Percentiles rank a stretch among this genome's conserved stretches.
Evolutionary conservation across 805 yeast genomes (phyloP).

Genomic region (Suhomyces pyralidae): DNA sequence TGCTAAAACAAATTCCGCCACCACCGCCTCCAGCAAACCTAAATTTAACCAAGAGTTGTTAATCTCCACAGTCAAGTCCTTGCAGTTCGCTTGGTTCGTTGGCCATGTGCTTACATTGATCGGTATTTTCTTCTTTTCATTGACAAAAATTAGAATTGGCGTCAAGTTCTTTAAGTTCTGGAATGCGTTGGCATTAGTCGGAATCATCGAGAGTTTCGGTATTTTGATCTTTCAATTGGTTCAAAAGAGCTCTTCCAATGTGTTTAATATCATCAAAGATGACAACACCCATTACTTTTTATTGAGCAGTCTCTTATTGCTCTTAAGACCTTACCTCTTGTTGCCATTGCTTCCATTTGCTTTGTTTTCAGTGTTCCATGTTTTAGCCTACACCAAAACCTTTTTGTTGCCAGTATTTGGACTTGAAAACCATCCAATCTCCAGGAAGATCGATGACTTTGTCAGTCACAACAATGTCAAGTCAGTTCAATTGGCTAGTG

Average conservation of each 20-base stretch:
- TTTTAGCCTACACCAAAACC: conserved; percentile 64
- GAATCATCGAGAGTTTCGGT: conserved; percentile 71
- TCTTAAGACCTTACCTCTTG: conserved; percentile 56
- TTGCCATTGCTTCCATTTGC: conserved; percentile 71
- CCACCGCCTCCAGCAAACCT: conserved; percentile 1
- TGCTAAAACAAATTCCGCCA: not conserved
- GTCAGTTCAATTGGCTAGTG: conserved; percentile 39
- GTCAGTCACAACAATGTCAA: conserved; percentile 33
- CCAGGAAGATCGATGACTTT: conserved; percentile 39
- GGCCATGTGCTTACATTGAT: conserved; percentile 39
- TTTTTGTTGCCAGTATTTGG: conserved; percentile 62
- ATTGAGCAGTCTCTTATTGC: conserved; percentile 47
- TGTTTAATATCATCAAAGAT: conserved; percentile 32
- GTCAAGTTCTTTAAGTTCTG: conserved; percentile 28
- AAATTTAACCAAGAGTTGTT: conserved; percentile 13
- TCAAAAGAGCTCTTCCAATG: conserved; percentile 27
- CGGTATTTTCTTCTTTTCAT: conserved; percentile 27
- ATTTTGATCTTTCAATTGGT: conserved; percentile 63
- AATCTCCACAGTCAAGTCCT: conserved; percentile 26
- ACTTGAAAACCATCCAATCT: conserved; percentile 30
- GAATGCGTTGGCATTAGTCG: conserved; percentile 60
- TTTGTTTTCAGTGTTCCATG: conserved; percentile 79
- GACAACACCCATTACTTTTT: conserved; percentile 74
- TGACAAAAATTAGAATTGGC: conserved; percentile 33
- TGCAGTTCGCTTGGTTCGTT: conserved; percentile 76